These are phyloP conservation scores for Hemerocallis citrina DNA, from an alignment of 106 monocot species.

Conservation along the genomic window DNA sequence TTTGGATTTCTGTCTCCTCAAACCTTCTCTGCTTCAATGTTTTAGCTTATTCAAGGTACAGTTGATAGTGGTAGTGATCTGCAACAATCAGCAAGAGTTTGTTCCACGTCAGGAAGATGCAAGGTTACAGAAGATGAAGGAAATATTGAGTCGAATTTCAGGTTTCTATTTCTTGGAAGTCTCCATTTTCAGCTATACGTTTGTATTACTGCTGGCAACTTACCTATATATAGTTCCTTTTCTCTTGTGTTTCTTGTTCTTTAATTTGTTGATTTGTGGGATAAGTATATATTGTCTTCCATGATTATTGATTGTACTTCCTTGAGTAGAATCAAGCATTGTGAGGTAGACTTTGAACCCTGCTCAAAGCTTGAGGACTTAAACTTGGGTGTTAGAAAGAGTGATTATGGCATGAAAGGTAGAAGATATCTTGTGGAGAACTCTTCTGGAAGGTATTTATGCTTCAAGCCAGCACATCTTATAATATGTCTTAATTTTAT, in stretches of 20 bases:
- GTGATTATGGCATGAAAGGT: constrained; percentile 21
- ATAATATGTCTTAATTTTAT: too few species aligned
- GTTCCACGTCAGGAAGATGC: not conserved
- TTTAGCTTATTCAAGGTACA: too few species aligned
- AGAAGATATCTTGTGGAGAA: constrained; percentile 17
- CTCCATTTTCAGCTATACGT: not conserved
- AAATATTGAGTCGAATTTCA: not conserved
- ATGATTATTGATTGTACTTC: constrained; percentile 13
- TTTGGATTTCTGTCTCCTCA: too few species aligned
- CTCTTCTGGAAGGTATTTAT: constrained; percentile 34
- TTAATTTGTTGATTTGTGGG: not conserved
- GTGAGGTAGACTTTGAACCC: constrained; percentile 46
- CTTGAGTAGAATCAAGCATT: constrained; percentile 31
- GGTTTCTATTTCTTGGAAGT: not conserved
- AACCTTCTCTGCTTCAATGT: too few species aligned
- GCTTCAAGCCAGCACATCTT: not conserved
- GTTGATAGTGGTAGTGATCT: not conserved
- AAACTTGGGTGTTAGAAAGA: constrained; percentile 34
- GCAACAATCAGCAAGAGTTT: not conserved
- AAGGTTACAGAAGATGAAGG: not conserved
- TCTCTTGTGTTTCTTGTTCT: not conserved
- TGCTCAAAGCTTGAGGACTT: constrained; percentile 48
- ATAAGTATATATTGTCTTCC: not conserved
- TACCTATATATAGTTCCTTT: not conserved
- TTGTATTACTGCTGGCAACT: not conserved